Base-by-base conservation (phyloP, 305 asterid species). In the Petunia hybrid region DNA sequence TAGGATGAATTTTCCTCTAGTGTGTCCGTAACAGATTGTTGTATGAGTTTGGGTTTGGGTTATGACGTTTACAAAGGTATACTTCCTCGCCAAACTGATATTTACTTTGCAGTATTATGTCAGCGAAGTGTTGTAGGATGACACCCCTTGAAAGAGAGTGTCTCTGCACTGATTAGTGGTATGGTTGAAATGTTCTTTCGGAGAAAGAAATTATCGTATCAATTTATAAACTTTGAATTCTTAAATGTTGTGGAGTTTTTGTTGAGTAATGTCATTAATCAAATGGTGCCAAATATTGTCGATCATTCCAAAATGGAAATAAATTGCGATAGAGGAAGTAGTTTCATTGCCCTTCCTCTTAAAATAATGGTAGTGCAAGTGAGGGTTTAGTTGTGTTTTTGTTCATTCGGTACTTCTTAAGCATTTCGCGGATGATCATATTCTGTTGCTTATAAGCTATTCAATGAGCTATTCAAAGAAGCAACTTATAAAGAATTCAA, bases 381-480 rank as follows among this genome's bases (percentile, higher is more conserved):
- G 1, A 6, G 78, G 9, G 46, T 74, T 74, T 36, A 53, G 64
- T 74, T 53, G 8, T 74, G 2, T 51, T 73, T 35, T 35, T 73
- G 36, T 51, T 6, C 2, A 14, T 3, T 73, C 53, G 36, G 4
- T 7, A 74, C 8, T 12, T 12, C 45, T 51, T 48, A 12, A 35
- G 63, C 35, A 70, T 70, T 70, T 69, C 5, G 60, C 45, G 22
- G 31, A 70, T 70, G 77, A 45, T 31, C n/a, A 51, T 51, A 22
- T 48, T 71, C 45, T 0, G 31, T 12, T 71, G 41, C 46, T 46
- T 48, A 12, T 0, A 22, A 70, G 42, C 60, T 9, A 42, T 43
- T 45, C 0, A 3, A 45, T 22, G 45, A 69, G 76, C 41, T 1
- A 69, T 41, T 48, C 6, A 69, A 31, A 14, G 59, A 69, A 69